Evolutionary conservation across 305 asterid species (phyloP), one percentile per base, ranked within the genome.

Genomic region (Fraxinus angustifolia): DNA sequence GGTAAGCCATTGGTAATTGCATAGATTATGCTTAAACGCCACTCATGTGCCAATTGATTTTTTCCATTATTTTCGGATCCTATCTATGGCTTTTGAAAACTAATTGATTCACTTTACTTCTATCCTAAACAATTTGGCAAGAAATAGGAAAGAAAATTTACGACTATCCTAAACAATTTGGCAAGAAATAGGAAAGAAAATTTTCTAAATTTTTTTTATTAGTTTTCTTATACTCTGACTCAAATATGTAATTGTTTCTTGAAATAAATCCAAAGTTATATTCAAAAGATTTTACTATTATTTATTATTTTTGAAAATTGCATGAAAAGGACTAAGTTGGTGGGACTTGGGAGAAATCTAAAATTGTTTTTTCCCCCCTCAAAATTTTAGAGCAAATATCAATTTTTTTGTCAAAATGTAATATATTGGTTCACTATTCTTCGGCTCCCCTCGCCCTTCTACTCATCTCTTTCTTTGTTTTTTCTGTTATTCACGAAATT

Each of bases 1-100:
- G 78, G 36, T 35, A 62, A 70, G 12, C 6, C 81, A 79, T 84
- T 58, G 83, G 83, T 71, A 73, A 80, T 79, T 50, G 73, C 87
- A 80, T 4, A 23, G 30, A 79, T 79, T 82, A 84, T 77, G 82
- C 89, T 81, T 84, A 50, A 77, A 84, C 85, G 85, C 26, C 83
- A 87, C 83, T 78, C 58, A 38, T 73, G 10, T 36, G 26, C 19
- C 11, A 3, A 70, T 75, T 67, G 45, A 65, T 68, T 42, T 42
- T 62, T 65, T 36, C 78, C 78, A 21, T 56, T 81, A 53, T 8
- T 8, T 17, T 71, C 8, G 68, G 38, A 68, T 68, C 60, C 65
- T 40, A 75, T 40, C 7, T 82, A 74, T 65, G 80, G 12, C 10
- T 6, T 26, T 45, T 45, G 56, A 62, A 23, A 73, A 56, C 42